Base-by-base conservation (phyloP, 352 stramenopile genomes). In the Blastocystis sp. region DNA sequence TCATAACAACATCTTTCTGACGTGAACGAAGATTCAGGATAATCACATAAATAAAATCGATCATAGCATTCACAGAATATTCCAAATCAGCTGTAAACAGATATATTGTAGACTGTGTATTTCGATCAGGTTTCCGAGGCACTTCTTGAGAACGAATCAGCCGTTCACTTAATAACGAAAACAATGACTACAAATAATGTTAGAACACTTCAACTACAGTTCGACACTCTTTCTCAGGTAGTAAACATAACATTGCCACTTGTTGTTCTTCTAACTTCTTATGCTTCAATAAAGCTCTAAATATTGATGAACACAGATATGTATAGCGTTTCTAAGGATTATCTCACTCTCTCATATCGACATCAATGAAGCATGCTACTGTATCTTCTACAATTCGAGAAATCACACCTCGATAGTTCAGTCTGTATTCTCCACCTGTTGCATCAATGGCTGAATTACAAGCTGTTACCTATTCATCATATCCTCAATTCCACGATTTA, bases 11-110 rank as follows among this genome's bases (percentile, higher is more conserved):
- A 29, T 54, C 66, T 49, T 78, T 78, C 66, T 78, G 66, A 24
- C 66, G 66, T 1, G 27, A 78, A 6, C 66, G 66, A 12, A 78
- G 39, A 58, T 78, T 78, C 42, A 78, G 27, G 27, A 78, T 78
- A 24, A 78, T 78, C 32, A 78, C 66, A 49, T 78, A 78, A 24
- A 78, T 78, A 24, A 78, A 58, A 49, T 78, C 66, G 66, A 78
- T 78, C 16, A 78, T 37, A 0, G 32, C 42, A 16, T 78, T 58
- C 37, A 78, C 66, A 19, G 66, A 11, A 27, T 78, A 78, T n/a
- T 58, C 37, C 35, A 78, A 14, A 57, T 78, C 42, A 12, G 27
- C n/a, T 19, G 66, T 78, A 49, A 78, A 78, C 66, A 78, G 24
- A 49, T 78, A 78, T 21, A 78, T 59, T 29, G 66, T 78, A 14